Base-by-base conservation (phyloP, 306 rosid species). In the Cucumis melo region DNA sequence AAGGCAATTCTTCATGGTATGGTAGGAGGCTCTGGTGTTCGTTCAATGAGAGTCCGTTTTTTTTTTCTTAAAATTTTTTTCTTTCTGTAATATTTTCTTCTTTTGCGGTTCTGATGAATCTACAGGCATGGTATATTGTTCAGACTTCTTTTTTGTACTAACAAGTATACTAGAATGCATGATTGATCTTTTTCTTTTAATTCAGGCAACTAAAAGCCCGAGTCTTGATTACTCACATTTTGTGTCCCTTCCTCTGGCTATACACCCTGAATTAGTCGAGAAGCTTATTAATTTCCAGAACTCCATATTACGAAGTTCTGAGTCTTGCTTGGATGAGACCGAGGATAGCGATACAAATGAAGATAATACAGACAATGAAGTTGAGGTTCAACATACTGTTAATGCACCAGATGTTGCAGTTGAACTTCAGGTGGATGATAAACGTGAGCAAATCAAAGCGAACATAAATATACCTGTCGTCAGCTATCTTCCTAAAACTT, bases 171-270 rank as follows among this genome's bases (percentile, higher is more conserved):
- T 74, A 12, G 50, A 32, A 24, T 38, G 46, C 32, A 79, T 4
- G 20, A 39, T 57, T 39, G n/a, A 61, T 13, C 15, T 32, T 48
- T 57, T 56, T 19, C 17, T 54, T 38, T 7, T 44, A 51, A 42
- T 78, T 67, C 95, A 91, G 98, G 81, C 80, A 15, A 92, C 90
- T 48, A 89, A 79, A 17, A 89, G 98, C 84, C 88, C 88, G 39
- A 89, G 50, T 86, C 91, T 94, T 62, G 94, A 90, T 82, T 94
- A 91, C 80, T 90, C 96, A 27, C 97, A 94, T 85, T 91, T 94
- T 81, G 84, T 94, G 85, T 94, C 98, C 59, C 95, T 94, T 81
- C 97, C 97, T n/a, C 77, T 91, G 87, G 98, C 98, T 74, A 82
- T 89, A 63, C 91, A 91, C 87, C 93, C 97, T 44, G 95, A 94